Conservation (phyloP, 257 asterid genomes). For the Solanum sitiens region DNA sequence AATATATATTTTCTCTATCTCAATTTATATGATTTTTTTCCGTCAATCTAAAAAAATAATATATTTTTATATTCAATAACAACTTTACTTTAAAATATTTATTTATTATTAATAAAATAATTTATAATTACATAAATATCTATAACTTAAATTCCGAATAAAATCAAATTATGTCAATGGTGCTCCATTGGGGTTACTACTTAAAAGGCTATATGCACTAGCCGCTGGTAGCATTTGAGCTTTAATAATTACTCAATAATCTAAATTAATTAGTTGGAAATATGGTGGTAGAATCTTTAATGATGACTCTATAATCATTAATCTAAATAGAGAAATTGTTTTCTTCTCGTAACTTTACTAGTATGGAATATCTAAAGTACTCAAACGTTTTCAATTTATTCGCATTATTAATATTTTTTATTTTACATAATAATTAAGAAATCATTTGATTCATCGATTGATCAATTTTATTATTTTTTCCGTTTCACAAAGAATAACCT, state of each 20-base stretch:
- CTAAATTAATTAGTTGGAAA: background rate
- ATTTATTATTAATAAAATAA: background rate
- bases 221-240: background rate
- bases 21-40: too few species aligned
- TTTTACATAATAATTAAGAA: too few species aligned
- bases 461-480: too few species aligned
- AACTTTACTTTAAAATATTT: background rate
- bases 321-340: background rate
- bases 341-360: background rate
- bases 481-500: too few species aligned
- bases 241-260: background rate
- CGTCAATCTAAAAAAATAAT: too few species aligned
- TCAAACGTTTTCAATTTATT: background rate
- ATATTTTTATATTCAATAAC: background rate
- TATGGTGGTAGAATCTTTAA: background rate
- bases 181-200: background rate
- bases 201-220: background rate
- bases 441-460: background rate
- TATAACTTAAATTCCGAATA: background rate
- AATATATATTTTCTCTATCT: accelerated
- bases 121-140: too few species aligned
- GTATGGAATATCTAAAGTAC: background rate
- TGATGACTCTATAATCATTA: background rate
- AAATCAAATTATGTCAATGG: background rate
- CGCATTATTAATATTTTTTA: too few species aligned